Percentiles rank a stretch among this genome's conserved stretches.
phyloP scores from a whole-genome alignment of 148 eudicot species.

The Cornus controversa region DNA sequence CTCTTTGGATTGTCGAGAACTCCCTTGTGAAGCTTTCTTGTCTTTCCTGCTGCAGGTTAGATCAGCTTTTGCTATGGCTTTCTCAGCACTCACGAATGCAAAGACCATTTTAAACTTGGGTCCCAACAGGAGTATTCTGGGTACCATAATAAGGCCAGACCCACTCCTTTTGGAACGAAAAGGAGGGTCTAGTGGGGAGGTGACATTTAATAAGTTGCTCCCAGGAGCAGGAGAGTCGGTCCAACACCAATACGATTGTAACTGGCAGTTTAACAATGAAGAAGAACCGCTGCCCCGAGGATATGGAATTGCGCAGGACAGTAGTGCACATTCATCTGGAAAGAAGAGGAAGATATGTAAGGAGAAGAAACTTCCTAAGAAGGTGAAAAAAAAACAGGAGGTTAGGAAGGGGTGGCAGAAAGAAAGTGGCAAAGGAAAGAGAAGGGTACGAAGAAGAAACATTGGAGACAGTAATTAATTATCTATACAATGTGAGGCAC shows the following conservation, averaged over 20 bases:
- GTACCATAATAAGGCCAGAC: conserved; percentile 92
- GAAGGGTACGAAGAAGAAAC: conserved; percentile 38
- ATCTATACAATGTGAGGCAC: neutral
- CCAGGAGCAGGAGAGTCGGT: conserved; percentile 85
- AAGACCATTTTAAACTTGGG: conserved; percentile 70
- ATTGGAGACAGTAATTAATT: conserved; percentile 27
- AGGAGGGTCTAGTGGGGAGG: conserved; percentile 72
- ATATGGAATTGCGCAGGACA: too few relatives aligned
- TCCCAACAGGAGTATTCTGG: conserved; percentile 74
- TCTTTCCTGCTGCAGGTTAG: conserved; percentile 50
- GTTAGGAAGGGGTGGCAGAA: conserved; percentile 3
- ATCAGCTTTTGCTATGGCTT: conserved; percentile 91
- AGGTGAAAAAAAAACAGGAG: conserved; percentile 42
- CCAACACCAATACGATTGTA: too few relatives aligned
- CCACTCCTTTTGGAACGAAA: conserved; percentile 73
- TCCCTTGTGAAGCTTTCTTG: neutral
- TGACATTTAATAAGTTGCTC: conserved; percentile 63
- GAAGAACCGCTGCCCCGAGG: too few relatives aligned
- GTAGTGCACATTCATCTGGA: conserved; percentile 40
- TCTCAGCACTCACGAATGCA: conserved; percentile 68
- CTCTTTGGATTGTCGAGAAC: neutral
- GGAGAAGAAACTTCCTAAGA: conserved; percentile 30
- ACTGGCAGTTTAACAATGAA: too few relatives aligned
- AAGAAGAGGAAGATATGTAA: conserved; percentile 56
- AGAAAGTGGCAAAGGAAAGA: conserved; percentile 31